Evolutionary conservation across 1,139 yeast species (phyloP).

Genomic region (Yamadazyma oceani): DNA sequence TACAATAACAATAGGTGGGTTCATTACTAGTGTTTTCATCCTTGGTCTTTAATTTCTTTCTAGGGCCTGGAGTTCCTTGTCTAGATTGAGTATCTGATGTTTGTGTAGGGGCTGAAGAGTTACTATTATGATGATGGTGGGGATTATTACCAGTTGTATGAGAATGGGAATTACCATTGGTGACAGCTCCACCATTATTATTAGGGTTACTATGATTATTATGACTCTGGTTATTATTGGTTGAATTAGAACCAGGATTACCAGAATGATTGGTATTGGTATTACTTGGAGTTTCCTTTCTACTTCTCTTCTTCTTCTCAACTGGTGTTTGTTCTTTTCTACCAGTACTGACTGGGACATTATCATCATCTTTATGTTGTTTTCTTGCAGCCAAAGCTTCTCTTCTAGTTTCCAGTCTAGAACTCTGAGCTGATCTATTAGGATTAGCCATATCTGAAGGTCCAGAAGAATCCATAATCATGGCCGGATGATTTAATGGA

Average conservation of each 20-base stretch:
- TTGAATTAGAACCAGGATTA: background rate
- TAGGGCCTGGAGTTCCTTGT: constrained; percentile 22
- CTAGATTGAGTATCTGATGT: constrained; percentile 16
- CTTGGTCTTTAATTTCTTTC: constrained; percentile 32
- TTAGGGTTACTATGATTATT: background rate
- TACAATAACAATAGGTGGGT: constrained; percentile 93
- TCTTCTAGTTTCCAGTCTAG: constrained; percentile 79
- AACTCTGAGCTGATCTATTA: constrained; percentile 62
- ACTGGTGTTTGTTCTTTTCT: constrained; percentile 15
- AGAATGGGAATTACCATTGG: background rate
- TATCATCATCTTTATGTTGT: constrained; percentile 48
- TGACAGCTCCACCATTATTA: background rate
- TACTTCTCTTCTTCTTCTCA: constrained; percentile 26
- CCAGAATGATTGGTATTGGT: background rate
- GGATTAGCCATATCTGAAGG: constrained; percentile 33
- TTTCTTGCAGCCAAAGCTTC: constrained; percentile 91
- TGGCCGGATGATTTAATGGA: constrained; percentile 87
- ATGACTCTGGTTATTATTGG: constrained; percentile 2
- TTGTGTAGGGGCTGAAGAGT: background rate
- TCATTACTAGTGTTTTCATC: constrained; percentile 43
- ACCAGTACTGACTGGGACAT: constrained; percentile 5
- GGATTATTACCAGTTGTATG: too few species aligned
- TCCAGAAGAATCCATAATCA: constrained; percentile 53
- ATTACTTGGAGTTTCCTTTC: constrained; percentile 15
- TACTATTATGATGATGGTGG: background rate